Evolutionary conservation across 306 rosid genomes (phyloP), one percentile per base, ranked within the genome.

Genomic region (Leucaena leucocephala): DNA sequence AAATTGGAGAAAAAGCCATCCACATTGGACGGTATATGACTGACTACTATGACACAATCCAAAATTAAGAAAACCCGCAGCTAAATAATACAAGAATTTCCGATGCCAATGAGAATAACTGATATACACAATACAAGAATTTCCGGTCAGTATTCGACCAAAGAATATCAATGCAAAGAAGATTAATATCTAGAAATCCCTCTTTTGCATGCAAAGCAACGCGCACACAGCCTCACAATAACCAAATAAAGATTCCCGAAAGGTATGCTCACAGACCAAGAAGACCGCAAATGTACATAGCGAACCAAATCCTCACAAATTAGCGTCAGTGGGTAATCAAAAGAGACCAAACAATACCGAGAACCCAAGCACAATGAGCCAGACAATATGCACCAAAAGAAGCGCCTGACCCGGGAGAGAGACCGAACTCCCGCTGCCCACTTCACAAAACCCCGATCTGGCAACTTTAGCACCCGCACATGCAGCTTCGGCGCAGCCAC

Each of bases 351-450:
- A 88, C 71, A 94, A 68, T 2, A 94, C 95, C 1, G 97, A 89
- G 54, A 94, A 85, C 1, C 85, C 97, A 2, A 94, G 88, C 44
- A 92, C 87, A 71, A 94, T 87, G 36, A 91, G 90, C 98, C 98
- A 94, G 7, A 92, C 89, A 54, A 92, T 91, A 75, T 94, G 98
- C 13, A 94, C 88, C 35, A 94, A 81, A 55, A 94, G 97, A 40
- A 94, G 86, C 2, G 98, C 97, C 81, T 94, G 98, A 39, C 90
- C 97, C 1, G 95, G 89, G 34, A 94, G 85, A 83, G 97, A 86
- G 5, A 83, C 89, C 0, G 97, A 83, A 15, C 89, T 92, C 10
- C 90, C 97, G 44, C 79, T 94, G 0, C 97, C 95, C 8, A 94
- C 89, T 84, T 94, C 95, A 66, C 97, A 94, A 40, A 87, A 92